Conservation (phyloP, 768 basidiomycete genomes). For the Candolleomyces efflorescens region DNA sequence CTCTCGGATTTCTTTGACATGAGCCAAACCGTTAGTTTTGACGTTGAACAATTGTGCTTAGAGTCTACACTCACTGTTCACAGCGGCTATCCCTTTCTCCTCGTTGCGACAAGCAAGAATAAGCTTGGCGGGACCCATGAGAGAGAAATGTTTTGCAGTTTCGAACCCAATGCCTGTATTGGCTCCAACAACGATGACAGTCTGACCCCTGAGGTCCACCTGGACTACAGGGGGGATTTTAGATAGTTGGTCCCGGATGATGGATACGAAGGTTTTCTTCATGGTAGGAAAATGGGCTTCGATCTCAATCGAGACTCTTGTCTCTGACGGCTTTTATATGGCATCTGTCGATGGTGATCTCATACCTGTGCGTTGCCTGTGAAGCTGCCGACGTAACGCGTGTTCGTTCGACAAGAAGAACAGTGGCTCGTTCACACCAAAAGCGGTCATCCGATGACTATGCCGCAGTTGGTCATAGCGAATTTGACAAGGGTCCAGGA, state of each 20-base stretch:
- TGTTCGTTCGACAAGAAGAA: too few species aligned
- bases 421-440: too few species aligned
- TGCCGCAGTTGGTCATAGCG: too few species aligned
- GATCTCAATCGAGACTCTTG: too few species aligned
- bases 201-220: constrained; percentile 38
- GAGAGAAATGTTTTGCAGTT: constrained; percentile 39
- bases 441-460: too few species aligned
- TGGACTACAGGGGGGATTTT: constrained; percentile 25
- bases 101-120: constrained; percentile 33
- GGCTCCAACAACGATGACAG: constrained; percentile 43
- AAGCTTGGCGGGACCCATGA: constrained; percentile 34
- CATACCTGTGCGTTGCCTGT: too few species aligned
- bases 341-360: too few species aligned
- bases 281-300: background rate
- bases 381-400: too few species aligned
- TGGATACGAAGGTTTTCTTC: background rate
- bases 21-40: background rate
- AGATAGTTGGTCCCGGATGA: constrained; percentile 1
- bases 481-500: too few species aligned
- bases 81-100: constrained; percentile 27
- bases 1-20: constrained; percentile 16
- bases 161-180: constrained; percentile 49
- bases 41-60: background rate
- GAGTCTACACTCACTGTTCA: constrained; percentile 24
- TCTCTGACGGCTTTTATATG: too few species aligned